Conservation (phyloP, 495 filamentous ascomycete species). For the Neurospora sublineolata region DNA sequence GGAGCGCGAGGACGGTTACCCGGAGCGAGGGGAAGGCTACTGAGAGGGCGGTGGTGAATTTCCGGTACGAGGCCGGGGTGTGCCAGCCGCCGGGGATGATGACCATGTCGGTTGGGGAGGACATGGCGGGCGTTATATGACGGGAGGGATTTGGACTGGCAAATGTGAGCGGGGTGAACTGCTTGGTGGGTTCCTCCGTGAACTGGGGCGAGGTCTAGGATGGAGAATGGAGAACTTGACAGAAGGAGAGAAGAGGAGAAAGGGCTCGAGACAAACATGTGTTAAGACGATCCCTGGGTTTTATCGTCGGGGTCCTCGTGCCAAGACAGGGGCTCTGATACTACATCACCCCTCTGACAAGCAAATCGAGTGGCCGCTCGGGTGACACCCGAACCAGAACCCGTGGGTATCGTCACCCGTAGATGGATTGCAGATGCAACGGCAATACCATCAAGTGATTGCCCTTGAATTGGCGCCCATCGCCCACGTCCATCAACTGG, state of each 20-base stretch:
- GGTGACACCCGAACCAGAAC: neutral
- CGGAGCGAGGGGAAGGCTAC: neutral
- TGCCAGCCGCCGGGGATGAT: constrained; percentile 23
- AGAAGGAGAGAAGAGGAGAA: neutral
- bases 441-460: neutral
- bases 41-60: constrained; percentile 19
- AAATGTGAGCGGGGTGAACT: neutral
- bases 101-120: constrained; percentile 3
- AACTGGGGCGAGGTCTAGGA: neutral
- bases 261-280: neutral
- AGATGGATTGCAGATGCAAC: neutral
- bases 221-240: neutral
- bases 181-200: neutral
- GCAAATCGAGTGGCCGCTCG: neutral
- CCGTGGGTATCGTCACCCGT: neutral
- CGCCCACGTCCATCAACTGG: neutral
- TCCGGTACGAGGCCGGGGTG: constrained; percentile 17
- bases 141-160: neutral
- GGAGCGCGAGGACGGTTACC: neutral
- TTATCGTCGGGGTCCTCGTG: neutral
- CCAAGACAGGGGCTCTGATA: neutral
- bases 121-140: neutral
- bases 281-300: neutral
- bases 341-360: neutral
- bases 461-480: neutral